These are phyloP conservation scores for Aegilops speltoides DNA, from an alignment of 176 grass and related monocot species.

Conservation along the genomic window DNA sequence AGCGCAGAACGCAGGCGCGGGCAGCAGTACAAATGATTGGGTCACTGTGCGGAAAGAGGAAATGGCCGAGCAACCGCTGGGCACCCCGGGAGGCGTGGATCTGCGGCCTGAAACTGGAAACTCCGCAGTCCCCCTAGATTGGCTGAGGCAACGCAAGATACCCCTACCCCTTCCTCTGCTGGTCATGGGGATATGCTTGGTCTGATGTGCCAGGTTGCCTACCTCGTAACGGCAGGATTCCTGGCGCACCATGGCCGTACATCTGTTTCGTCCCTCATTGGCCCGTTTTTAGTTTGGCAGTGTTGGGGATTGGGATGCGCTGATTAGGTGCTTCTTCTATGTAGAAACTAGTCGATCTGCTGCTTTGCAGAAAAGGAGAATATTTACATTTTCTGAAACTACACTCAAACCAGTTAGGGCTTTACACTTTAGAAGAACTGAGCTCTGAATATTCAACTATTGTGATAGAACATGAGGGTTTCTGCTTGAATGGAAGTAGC, in stretches of 20 bases:
- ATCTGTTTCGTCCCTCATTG: constrained; percentile 22
- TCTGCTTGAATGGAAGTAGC: not conserved
- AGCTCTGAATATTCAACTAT: not conserved
- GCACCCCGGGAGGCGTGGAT: constrained; percentile 35
- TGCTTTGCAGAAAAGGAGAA: not conserved
- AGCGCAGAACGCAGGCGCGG: constrained; percentile 29
- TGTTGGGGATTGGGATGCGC: not conserved
- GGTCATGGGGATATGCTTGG: constrained; percentile 18
- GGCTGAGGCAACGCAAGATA: not conserved
- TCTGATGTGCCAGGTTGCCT: constrained; percentile 37
- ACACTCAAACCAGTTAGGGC: not conserved
- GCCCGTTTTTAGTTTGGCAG: not conserved
- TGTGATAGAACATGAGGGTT: not conserved
- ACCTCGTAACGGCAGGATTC: constrained; percentile 15
- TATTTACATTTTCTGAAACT: not conserved
- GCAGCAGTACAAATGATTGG: constrained; percentile 37
- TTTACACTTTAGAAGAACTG: not conserved
- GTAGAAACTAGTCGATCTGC: not conserved
- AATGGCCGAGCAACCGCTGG: constrained; percentile 36
- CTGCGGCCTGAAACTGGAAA: constrained; percentile 50
- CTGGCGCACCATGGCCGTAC: constrained; percentile 10
- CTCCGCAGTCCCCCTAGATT: constrained; percentile 24
- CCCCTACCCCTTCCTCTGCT: constrained; percentile 11
- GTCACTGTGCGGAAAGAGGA: constrained; percentile 43
- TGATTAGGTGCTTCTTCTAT: not conserved